A percentile compares a stretch with the other conserved stretches of the same genome.
These are phyloP conservation scores for Camptophora hylomeconis DNA, from an alignment of 2,329 filamentous ascomycete genomes.

Conservation along the genomic window DNA sequence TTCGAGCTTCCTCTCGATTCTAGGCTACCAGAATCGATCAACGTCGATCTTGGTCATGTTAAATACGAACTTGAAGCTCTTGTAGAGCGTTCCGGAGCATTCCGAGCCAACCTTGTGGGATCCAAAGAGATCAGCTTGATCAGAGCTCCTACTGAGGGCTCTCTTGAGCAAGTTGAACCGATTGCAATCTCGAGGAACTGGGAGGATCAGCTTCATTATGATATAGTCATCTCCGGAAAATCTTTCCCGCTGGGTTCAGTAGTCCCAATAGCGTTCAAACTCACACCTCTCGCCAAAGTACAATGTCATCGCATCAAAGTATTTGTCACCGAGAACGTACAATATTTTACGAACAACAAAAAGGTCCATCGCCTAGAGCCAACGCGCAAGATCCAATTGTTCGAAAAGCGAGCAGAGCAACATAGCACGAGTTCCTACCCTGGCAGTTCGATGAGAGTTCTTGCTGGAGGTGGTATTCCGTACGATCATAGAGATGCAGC, in stretches of 20 bases:
- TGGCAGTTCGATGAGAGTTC: slow-evolving; percentile 61
- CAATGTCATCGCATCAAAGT: slow-evolving; percentile 89
- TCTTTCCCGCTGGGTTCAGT: slow-evolving; percentile 80
- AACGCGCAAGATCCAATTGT: slow-evolving; percentile 68
- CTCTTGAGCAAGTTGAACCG: slow-evolving; percentile 79
- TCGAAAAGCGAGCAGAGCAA: slow-evolving; percentile 77
- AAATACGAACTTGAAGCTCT: slow-evolving; percentile 78
- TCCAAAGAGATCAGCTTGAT: slow-evolving; percentile 72
- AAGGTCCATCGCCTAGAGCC: slow-evolving; percentile 75
- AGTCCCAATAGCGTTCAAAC: slow-evolving; percentile 85
- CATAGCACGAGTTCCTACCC: slow-evolving; percentile 60
- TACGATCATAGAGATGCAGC: slow-evolving; percentile 46
- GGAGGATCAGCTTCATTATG: slow-evolving; percentile 92
- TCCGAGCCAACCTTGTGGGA: slow-evolving; percentile 76
- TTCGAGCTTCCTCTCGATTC: slow-evolving; percentile 77
- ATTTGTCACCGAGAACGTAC: slow-evolving; percentile 76
- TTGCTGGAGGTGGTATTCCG: slow-evolving; percentile 68
- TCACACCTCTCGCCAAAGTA: slow-evolving; percentile 84
- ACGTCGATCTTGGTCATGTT: slow-evolving; percentile 72
- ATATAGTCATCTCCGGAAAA: slow-evolving; percentile 92
- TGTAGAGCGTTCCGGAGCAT: slow-evolving; percentile 75
- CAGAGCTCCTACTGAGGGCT: slow-evolving; percentile 73
- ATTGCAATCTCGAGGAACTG: slow-evolving; percentile 88
- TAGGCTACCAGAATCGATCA: slow-evolving; percentile 68
- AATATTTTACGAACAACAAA: slow-evolving; percentile 80